Base-by-base conservation (phyloP, 2,329 filamentous ascomycete genomes). In the Colletotrichum tanaceti region DNA sequence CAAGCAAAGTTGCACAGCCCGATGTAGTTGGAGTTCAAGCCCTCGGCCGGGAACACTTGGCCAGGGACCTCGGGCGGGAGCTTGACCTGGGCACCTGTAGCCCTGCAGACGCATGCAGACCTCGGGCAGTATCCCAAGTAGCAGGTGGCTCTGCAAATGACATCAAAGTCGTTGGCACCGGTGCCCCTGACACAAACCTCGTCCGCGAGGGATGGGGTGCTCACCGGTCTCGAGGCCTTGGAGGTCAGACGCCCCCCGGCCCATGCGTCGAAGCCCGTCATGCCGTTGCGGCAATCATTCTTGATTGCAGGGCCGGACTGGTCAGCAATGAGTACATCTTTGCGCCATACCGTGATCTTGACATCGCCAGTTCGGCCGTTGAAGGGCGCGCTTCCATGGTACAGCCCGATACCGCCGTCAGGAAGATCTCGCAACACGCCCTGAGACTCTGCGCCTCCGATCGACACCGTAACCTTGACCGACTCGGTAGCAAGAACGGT, bases 101-200 rank as follows among this genome's bases (percentile, higher is more conserved):
- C 43, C 10, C 10, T 43, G 54, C 28, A 47, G 10, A 82, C 72
- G 35, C 43, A 59, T 10, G 57, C 57, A 35, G 4, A 4, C 38
- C 18, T 49, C 9, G 76, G 75, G 47, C 75, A 78, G 65, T 77
- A 77, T 24, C 73, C 74, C 43, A 72, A 77, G 13, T 35, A 41
- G 55, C 75, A 77, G 32, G 73, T 55, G 41, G 76, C 80, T 52
- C 73, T 50, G 64, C 79, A 81, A 10, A 81, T 76, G 1, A 78
- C 79, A 3, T 64, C 47, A 43, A 77, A 78, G 65, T 80, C 41
- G 14, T 50, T 35, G 11, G 35, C 22, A 6, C 47, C 38, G 16
- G 71, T 73, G 24, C 75, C 76, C 20, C 70, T 71, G 16, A 72
- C 59, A 50, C 75, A 77, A 41, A 71, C 71, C 35, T 72, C 35